A percentile compares a stretch with the other conserved stretches of the same genome.
Evolutionary conservation across 1,139 yeast species (phyloP).

Genomic region (Hanseniaspora uvarum): DNA sequence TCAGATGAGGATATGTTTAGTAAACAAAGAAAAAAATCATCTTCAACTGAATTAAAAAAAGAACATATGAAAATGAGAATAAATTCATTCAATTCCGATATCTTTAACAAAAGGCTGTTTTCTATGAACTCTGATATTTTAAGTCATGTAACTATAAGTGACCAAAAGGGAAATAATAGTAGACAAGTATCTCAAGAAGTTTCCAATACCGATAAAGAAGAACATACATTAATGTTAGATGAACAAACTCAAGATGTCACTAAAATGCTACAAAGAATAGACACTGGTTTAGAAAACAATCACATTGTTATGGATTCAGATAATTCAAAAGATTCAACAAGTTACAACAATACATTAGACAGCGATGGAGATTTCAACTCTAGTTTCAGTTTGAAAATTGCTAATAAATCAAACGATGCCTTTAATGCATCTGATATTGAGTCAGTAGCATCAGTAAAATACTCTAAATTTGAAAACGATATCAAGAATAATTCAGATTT

Average conservation of each 20-base stretch:
- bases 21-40: not conserved
- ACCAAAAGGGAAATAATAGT: constrained; percentile 7
- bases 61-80: constrained; percentile 1
- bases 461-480: constrained; percentile 1
- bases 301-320: not conserved
- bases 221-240: not conserved
- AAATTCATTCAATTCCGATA: not conserved
- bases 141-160: constrained; percentile 4
- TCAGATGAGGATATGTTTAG: not conserved
- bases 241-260: not conserved
- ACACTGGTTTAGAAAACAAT: not conserved
- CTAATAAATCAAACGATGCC: not conserved
- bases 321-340: not conserved
- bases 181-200: constrained; percentile 4
- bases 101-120: constrained; percentile 1
- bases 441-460: not conserved
- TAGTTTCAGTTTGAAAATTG: constrained; percentile 1
- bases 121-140: constrained; percentile 7
- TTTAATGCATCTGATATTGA: not conserved
- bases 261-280: not conserved
- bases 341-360: not conserved
- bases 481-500: not conserved
- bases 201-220: not conserved
- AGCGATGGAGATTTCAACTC: constrained; percentile 5
- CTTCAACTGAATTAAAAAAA: not conserved